Evolutionary conservation across 202 grass and related monocot genomes (phyloP), one percentile per base, ranked within the genome.

Genomic region (Dendrocalamus latiflorus): DNA sequence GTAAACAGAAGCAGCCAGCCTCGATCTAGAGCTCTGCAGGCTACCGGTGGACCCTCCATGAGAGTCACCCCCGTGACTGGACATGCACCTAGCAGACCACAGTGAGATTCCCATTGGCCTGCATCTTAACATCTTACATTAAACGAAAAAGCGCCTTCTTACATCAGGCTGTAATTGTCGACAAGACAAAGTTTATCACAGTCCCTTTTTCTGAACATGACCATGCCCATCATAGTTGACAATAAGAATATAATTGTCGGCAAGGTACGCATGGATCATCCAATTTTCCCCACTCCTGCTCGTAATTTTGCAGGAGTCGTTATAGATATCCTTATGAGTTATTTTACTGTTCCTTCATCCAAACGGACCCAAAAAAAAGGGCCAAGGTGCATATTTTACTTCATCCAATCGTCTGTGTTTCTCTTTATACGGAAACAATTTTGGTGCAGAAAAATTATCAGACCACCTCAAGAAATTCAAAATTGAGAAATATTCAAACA

Each of bases 101-200:
- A 9, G 36, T 65, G 37, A 77, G 33, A 33, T 30, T 77, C 38
- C 16, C 45, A 77, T 83, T 64, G 85, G 72, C 45, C 72, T 77
- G 72, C 65, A 82, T 77, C 65, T 55, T 54, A 77, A 53, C 64
- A 64, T 87, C 33, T 81, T 51, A 18, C 34, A 63, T 51, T 38
- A 47, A 68, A 78, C 21, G 45, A 54, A 88, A 84, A 57, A 20
- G 17, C 8, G 5, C 15, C 41, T 20, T 84, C 61, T 70, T 62
- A 30, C 49, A 73, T 33, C 12, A 37, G 33, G 26, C 22, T 12
- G 60, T 61, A 79, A 77, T 50, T 70, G 20, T 70, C 33, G 8
- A 79, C 64, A 70, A 74, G 60, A 84, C 28, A 67, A 71, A 39
- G 67, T 66, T 49, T 34, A 75, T 75, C 33, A 59, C 12, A 60